These are phyloP conservation scores for Lentinula guzmanii DNA, from an alignment of 768 basidiomycete species.

Conservation along the genomic window DNA sequence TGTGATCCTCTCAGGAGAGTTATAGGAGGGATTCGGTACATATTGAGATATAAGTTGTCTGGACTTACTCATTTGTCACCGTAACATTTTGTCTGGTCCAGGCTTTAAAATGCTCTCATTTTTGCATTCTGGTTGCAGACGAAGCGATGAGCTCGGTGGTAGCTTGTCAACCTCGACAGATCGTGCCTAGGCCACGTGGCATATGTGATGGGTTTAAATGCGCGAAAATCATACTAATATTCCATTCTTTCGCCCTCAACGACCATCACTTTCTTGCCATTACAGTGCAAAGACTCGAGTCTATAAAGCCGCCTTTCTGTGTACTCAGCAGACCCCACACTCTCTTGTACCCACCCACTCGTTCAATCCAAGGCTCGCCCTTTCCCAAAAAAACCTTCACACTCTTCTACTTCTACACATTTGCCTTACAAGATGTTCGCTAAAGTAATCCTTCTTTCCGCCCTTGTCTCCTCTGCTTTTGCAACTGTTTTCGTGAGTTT, in stretches of 20 bases:
- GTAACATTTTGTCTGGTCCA: too few species aligned
- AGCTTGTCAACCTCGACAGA: background rate
- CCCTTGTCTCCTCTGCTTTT: conserved; percentile 45
- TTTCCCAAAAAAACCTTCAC: background rate
- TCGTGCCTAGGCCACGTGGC: background rate
- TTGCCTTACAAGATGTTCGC: conserved; percentile 46
- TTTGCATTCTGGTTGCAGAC: background rate
- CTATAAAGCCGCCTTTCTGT: background rate
- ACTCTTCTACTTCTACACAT: conserved; percentile 6
- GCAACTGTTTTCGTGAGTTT: conserved; percentile 53
- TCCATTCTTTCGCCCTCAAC: background rate
- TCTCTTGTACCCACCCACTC: background rate
- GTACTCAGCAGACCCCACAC: background rate
- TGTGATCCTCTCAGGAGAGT: too few species aligned
- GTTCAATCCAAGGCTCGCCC: background rate
- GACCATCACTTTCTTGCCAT: background rate
- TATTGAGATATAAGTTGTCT: too few species aligned
- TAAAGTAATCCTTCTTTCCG: conserved; percentile 40
- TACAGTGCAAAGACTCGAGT: background rate
- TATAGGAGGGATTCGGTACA: too few species aligned
- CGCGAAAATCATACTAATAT: background rate
- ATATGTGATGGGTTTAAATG: background rate
- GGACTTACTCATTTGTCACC: too few species aligned
- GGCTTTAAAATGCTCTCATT: background rate
- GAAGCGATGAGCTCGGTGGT: background rate